These are phyloP conservation scores for Kuraishia ogatae DNA, from an alignment of 805 yeast species.

Conservation along the genomic window DNA sequence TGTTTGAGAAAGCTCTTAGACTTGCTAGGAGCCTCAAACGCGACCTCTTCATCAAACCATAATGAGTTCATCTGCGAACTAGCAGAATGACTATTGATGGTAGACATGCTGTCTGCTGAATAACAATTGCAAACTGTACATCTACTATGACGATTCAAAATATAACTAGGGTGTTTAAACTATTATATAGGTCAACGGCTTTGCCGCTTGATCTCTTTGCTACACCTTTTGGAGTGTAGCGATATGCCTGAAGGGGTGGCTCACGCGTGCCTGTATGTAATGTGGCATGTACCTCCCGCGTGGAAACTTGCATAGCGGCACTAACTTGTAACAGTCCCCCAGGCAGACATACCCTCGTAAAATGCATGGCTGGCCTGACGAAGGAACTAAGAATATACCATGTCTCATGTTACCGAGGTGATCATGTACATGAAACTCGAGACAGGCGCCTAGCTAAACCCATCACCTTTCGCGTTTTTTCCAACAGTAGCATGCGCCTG, in stretches of 20 bases:
- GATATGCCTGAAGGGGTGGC: background rate
- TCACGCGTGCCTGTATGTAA: background rate
- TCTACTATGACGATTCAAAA: background rate
- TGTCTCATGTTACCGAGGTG: background rate
- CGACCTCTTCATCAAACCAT: constrained; percentile 3
- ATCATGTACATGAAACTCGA: background rate
- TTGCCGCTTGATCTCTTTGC: background rate
- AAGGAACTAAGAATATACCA: background rate
- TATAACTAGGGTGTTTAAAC: background rate
- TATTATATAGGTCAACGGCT: background rate
- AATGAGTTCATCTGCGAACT: constrained; percentile 3
- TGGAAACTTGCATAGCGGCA: background rate
- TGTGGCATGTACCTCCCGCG: background rate
- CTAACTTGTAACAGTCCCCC: background rate
- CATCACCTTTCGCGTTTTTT: background rate
- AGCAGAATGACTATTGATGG: background rate
- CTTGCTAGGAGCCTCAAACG: background rate
- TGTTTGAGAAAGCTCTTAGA: background rate
- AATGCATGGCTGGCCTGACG: background rate
- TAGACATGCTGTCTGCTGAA: background rate
- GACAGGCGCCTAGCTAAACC: background rate
- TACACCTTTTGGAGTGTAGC: background rate
- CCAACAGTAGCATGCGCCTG: background rate
- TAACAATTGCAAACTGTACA: background rate
- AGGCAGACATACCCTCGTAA: background rate